phyloP scores from a whole-genome alignment of 23 red algal species.

The Agarophyton chilense region DNA sequence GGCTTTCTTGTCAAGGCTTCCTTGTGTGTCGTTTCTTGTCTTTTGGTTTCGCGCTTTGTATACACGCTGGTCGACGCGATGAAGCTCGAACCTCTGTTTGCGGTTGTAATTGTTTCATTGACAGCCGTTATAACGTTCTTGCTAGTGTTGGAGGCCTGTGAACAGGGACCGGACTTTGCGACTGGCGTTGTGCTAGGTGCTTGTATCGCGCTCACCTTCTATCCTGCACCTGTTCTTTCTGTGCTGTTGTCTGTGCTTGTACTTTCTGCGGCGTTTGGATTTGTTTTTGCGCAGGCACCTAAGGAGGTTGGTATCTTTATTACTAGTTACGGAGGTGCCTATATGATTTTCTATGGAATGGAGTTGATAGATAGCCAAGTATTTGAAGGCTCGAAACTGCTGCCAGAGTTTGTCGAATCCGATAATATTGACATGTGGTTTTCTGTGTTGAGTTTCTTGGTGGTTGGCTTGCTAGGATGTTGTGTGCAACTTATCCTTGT shows the following conservation, averaged over 20 bases:
- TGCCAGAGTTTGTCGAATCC: slow-evolving; percentile 31
- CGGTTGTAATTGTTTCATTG: slow-evolving; percentile 8
- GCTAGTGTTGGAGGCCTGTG: slow-evolving; percentile 33
- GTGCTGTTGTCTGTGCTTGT: slow-evolving; percentile 28
- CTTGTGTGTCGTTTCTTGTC: slow-evolving; percentile 40
- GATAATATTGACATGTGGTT: slow-evolving; percentile 61
- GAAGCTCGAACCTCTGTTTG: neutral
- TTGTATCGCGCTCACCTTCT: slow-evolving; percentile 59
- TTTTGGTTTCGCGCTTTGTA: slow-evolving; percentile 29
- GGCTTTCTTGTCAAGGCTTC: slow-evolving; percentile 57
- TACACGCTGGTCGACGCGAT: neutral
- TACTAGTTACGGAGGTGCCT: slow-evolving; percentile 57
- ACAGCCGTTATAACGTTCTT: slow-evolving; percentile 38
- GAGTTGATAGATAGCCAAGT: slow-evolving; percentile 57
- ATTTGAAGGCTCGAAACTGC: neutral
- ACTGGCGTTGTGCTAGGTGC: slow-evolving; percentile 51
- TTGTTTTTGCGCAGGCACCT: slow-evolving; percentile 46
- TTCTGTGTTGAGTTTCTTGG: slow-evolving; percentile 66
- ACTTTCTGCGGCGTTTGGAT: slow-evolving; percentile 46
- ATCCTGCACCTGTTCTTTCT: slow-evolving; percentile 17
- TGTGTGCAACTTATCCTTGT: slow-evolving; percentile 56
- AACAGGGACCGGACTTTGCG: slow-evolving; percentile 46
- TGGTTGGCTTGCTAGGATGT: slow-evolving; percentile 64
- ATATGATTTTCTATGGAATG: slow-evolving; percentile 68
- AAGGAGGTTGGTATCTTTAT: slow-evolving; percentile 65